Evolutionary conservation across 805 yeast species (phyloP).

Genomic region (Yarrowia sp.): DNA sequence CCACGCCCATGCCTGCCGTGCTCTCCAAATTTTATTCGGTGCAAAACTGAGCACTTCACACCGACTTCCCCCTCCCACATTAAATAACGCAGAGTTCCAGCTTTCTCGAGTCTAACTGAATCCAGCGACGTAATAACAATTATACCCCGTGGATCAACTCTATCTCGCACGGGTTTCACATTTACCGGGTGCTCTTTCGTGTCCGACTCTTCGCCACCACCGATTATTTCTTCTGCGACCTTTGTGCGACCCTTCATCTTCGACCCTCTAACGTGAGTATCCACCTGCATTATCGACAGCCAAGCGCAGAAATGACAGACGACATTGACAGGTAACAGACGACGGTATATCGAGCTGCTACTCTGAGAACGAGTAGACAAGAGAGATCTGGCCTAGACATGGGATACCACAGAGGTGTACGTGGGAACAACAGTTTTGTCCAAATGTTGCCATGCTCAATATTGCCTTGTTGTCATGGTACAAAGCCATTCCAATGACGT

Average conservation of each 20-base stretch:
- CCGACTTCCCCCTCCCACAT: neutral
- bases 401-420: no score
- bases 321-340: neutral
- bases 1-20: no score
- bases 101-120: conserved; percentile 25
- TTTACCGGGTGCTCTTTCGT: neutral
- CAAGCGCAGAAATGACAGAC: neutral
- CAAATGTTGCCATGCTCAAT: no score
- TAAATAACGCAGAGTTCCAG: conserved; percentile 36
- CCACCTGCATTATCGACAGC: neutral
- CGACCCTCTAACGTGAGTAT: neutral
- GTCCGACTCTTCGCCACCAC: neutral
- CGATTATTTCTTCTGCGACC: neutral
- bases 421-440: no score
- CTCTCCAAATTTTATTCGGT: neutral
- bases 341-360: no score
- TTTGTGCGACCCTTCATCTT: neutral
- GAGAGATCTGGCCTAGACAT: no score
- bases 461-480: no score
- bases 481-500: no score
- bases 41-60: neutral
- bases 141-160: conserved; percentile 28
- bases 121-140: conserved; percentile 32
- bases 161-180: conserved; percentile 15
- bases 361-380: no score